Base-by-base conservation (phyloP, 345 rosid genomes). In the Cardamine resedifolia region DNA sequence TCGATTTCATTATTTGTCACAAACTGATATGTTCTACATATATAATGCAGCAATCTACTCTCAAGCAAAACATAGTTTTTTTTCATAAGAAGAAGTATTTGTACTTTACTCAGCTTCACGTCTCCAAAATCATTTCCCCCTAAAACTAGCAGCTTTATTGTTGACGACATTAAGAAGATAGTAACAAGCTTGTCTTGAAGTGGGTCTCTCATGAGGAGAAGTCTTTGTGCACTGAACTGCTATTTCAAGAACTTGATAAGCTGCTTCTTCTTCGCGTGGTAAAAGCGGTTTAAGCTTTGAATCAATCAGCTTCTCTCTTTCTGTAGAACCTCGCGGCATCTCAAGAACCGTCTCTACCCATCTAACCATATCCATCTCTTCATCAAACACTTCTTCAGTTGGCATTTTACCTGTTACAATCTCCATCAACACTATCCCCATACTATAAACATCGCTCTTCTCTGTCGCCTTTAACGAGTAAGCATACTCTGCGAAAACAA, bases 341-440 rank as follows among this genome's bases (percentile, higher is more conserved):
- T 86, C 89, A 4, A 85, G 77, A 45, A 59, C 81, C 1, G 15
- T 82, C 80, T 86, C 89, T 41, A 88, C 88, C 99, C 99, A 95
- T 65, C 89, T 88, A 74, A 90, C 94, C 92, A 95, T 89, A 81
- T 88, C 90, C 80, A 79, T 81, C 9, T 90, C 96, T 49, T 70
- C 78, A 27, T 80, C 90, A 18, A 87, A 95, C 8, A 48, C 16
- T 26, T 70, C 81, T 58, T 86, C 98, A 0, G 94, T 91, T 10
- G 99, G 98, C 87, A 82, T 85, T 77, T 81, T 91, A 49, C 99
- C 99, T 0, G 84, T 83, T 4, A 95, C 92, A 12, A 95, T 86
- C 88, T 95, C 99, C 82, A 95, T 87, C 63, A 91, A 81, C 78
- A 95, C 94, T 7, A 95, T 91, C 1, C 99, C 97, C 87, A 88